phyloP scores from a whole-genome alignment of 2,329 filamentous ascomycete genomes.

The Zopfia rhizophila region DNA sequence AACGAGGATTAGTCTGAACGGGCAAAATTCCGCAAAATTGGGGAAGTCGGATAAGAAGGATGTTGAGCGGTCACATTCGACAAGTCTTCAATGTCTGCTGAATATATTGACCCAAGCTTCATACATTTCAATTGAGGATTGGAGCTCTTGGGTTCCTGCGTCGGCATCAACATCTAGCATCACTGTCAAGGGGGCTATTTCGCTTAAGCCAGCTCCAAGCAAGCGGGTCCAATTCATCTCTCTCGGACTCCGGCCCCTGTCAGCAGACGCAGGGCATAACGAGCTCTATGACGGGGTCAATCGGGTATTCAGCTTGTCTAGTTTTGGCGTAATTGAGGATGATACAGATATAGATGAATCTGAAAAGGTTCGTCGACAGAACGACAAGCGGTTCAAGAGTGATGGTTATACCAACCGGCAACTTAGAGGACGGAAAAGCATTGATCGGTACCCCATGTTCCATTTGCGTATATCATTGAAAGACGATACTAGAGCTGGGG shows the following conservation, averaged over 20 bases:
- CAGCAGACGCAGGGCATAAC: slow-evolving; percentile 66
- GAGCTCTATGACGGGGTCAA: slow-evolving; percentile 83
- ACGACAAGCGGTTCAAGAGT: slow-evolving; percentile 56
- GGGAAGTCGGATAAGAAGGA: not conserved
- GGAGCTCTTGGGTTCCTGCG: slow-evolving; percentile 73
- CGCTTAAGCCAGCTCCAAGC: slow-evolving; percentile 73
- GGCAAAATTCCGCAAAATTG: not conserved
- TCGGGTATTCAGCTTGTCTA: slow-evolving; percentile 76
- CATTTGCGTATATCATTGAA: slow-evolving; percentile 72
- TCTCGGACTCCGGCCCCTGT: slow-evolving; percentile 75
- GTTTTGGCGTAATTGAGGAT: slow-evolving; percentile 74
- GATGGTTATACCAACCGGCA: slow-evolving; percentile 64
- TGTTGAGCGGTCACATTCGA: slow-evolving; percentile 21
- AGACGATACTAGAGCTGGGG: slow-evolving; percentile 13
- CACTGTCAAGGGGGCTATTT: slow-evolving; percentile 76
- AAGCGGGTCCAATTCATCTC: slow-evolving; percentile 84
- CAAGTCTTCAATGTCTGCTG: slow-evolving; percentile 33
- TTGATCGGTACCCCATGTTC: slow-evolving; percentile 92
- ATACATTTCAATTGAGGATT: slow-evolving; percentile 65
- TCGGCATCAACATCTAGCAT: slow-evolving; percentile 72
- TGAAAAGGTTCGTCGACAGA: slow-evolving; percentile 48
- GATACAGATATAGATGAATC: slow-evolving; percentile 45
- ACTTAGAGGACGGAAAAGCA: slow-evolving; percentile 68
- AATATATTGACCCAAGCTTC: slow-evolving; percentile 72
- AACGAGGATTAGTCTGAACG: slow-evolving; percentile 47